Evolutionary conservation across 768 basidiomycete species (phyloP).

Genomic region (Rhodocollybia butyracea): DNA sequence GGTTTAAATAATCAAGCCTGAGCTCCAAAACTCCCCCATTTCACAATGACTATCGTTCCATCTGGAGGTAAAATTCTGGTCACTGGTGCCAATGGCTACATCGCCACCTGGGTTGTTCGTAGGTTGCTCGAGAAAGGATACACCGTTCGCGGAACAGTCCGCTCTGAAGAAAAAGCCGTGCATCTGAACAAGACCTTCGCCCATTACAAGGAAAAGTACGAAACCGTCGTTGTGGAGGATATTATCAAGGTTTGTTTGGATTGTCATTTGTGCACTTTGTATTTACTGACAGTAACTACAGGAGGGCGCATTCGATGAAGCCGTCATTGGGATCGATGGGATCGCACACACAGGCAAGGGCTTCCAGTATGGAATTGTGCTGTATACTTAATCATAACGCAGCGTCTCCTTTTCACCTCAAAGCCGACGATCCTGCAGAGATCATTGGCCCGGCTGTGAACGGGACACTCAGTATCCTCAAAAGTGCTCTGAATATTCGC

Average conservation of each 20-base stretch:
- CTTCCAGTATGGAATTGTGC: too few relatives aligned
- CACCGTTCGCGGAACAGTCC: slow-evolving; percentile 62
- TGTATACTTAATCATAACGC: too few relatives aligned
- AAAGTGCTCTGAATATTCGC: not conserved
- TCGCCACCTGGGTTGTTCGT: slow-evolving; percentile 37
- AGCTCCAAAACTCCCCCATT: too few relatives aligned
- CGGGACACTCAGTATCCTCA: slow-evolving; percentile 49
- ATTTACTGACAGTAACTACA: slow-evolving; percentile 12
- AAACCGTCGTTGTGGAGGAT: too few relatives aligned
- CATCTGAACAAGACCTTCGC: slow-evolving; percentile 55
- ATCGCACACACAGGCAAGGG: slow-evolving; percentile 53
- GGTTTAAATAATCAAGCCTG: too few relatives aligned
- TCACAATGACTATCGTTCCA: slow-evolving; percentile 35
- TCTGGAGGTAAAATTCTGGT: slow-evolving; percentile 35
- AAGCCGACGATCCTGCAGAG: slow-evolving; percentile 43
- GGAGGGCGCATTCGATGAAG: slow-evolving; percentile 58
- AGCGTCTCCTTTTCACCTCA: slow-evolving; percentile 52
- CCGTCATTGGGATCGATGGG: slow-evolving; percentile 56
- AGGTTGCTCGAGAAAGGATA: slow-evolving; percentile 59
- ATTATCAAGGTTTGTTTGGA: slow-evolving; percentile 21
- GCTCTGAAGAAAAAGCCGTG: slow-evolving; percentile 54
- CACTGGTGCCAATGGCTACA: slow-evolving; percentile 40
- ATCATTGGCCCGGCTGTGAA: slow-evolving; percentile 55
- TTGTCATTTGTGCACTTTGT: too few relatives aligned
- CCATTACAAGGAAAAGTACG: slow-evolving; percentile 67